These are phyloP conservation scores for Stylosanthes scabra DNA, from an alignment of 331 rosid species.

Conservation along the genomic window DNA sequence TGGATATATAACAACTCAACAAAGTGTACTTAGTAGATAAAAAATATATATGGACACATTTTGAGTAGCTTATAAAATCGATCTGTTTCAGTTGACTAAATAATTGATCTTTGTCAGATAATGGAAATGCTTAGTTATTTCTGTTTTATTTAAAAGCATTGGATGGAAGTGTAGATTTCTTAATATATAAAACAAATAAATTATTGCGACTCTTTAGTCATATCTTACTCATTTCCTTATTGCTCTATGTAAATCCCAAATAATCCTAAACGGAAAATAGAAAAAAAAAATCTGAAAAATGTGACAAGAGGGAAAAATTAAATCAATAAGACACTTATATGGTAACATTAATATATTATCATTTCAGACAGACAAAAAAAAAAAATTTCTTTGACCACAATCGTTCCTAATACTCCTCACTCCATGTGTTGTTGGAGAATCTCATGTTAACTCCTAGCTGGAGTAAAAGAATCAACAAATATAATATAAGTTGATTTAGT, in stretches of 20 bases:
- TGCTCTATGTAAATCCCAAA: not conserved
- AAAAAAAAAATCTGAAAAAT: not conserved
- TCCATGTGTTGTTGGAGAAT: constrained; percentile 43
- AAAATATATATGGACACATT: no score
- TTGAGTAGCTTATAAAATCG: no score
- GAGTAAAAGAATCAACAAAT: not conserved
- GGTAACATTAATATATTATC: not conserved
- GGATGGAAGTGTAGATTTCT: no score
- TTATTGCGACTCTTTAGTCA: not conserved
- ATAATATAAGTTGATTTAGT: constrained; percentile 4
- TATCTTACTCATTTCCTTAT: not conserved
- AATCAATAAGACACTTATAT: not conserved
- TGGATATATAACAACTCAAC: no score
- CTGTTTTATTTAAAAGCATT: no score
- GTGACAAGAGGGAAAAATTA: not conserved
- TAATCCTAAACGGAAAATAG: not conserved
- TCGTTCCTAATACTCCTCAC: constrained; percentile 11
- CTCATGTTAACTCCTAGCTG: constrained; percentile 16
- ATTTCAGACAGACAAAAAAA: no score
- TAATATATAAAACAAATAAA: no score
- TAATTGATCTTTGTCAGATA: no score
- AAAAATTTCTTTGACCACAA: constrained; percentile 46
- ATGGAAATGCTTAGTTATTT: no score
- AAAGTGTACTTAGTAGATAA: no score
- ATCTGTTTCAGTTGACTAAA: no score